phyloP scores from a whole-genome alignment of 257 asterid species.

The Scutellaria minor region DNA sequence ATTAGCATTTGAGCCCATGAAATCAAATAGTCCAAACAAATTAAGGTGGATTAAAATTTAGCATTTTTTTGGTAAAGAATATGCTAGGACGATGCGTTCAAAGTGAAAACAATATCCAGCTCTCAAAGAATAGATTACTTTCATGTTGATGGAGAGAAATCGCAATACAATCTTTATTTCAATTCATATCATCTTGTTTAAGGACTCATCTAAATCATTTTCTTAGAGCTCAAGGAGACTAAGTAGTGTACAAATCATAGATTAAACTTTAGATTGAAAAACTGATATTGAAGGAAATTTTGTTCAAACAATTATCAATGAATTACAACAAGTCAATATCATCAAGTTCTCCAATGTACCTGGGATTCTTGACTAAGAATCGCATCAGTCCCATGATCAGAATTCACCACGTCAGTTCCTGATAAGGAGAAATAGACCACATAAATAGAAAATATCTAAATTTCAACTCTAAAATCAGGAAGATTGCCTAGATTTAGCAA shows the following conservation, averaged over 20 bases:
- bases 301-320: neutral
- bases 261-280: slow-evolving; percentile 9
- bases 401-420: slow-evolving; percentile 43
- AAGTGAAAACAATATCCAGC: slow-evolving; percentile 6
- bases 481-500: slow-evolving; percentile 17
- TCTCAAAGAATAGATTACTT: neutral
- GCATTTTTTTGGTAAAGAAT: slow-evolving; percentile 11
- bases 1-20: slow-evolving; percentile 24
- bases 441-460: slow-evolving; percentile 33
- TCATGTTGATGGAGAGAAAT: slow-evolving; percentile 1
- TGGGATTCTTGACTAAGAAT: slow-evolving; percentile 49
- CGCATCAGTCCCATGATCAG: slow-evolving; percentile 42
- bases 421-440: slow-evolving; percentile 48
- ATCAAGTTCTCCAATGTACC: slow-evolving; percentile 51
- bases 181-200: slow-evolving; percentile 1
- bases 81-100: neutral
- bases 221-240: slow-evolving; percentile 1
- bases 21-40: slow-evolving; percentile 19
- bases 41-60: slow-evolving; percentile 1
- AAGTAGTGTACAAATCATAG: neutral
- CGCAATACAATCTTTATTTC: slow-evolving; percentile 6
- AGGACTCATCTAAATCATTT: slow-evolving; percentile 6
- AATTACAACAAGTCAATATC: slow-evolving; percentile 25
- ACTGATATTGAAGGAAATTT: slow-evolving; percentile 16
- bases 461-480: slow-evolving; percentile 33